Evolutionary conservation across 345 rosid genomes (phyloP), one percentile per base, ranked within the genome.

Genomic region (Nasturtium officinale): DNA sequence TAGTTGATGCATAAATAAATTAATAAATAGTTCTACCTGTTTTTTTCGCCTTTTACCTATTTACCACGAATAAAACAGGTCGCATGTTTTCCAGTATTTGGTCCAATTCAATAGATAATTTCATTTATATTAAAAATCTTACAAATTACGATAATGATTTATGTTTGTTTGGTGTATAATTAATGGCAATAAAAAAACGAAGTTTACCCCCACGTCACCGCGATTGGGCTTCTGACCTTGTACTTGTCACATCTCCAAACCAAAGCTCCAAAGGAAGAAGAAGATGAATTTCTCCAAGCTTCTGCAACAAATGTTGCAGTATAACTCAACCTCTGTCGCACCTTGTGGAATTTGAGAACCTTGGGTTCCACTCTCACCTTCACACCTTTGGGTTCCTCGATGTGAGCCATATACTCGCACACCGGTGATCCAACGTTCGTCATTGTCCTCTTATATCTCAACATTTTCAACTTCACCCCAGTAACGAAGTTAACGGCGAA

Each of bases 201-300:
- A 26, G 29, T 6, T 51, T 28, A 69, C 5, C 63, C 67, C 94
- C 96, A 92, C n/a, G 86, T 75, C 13, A 81, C 89, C 0, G 90
- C 91, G 3, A 90, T 53, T 9, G 96, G 89, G 67, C 93, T 90
- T 78, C 88, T 83, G 32, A 90, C 92, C 12, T 4, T 63, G 55
- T 83, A 73, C 30, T 55, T 82, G 15, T 85, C 87, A 11, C 85
- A 87, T 48, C 76, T 64, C 97, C 96, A 90, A 42, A 74, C 74
- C 30, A 90, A 65, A 6, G 85, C 81, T 54, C 96, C 96, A 65
- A 86, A 87, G 8, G 89, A 78, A 9, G 83, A 68, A 52, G 69
- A 45, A 0, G 70, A 71, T 1, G 67, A 46, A 1, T 58, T 9
- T 38, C 0, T 52, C 3, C 66, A 66, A 52, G 65, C 65, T 60